A percentile compares a stretch with the other conserved stretches of the same genome.
These are phyloP conservation scores for Nemania serpens DNA, from an alignment of 2,329 filamentous ascomycete species.

Conservation along the genomic window DNA sequence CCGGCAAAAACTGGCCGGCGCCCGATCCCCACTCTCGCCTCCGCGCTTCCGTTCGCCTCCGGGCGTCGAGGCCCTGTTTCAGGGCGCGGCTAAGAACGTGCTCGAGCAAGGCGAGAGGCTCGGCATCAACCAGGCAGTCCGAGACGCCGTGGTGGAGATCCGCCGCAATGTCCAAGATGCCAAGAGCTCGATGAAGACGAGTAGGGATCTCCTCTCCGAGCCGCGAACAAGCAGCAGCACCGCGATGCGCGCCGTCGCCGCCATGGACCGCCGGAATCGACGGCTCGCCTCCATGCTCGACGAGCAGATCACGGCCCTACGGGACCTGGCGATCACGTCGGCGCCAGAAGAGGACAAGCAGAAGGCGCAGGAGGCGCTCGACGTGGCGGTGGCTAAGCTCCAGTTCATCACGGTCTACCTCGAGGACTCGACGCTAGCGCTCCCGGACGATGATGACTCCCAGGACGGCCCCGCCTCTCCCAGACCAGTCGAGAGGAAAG, in stretches of 20 bases:
- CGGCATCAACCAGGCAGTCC: slow-evolving; percentile 78
- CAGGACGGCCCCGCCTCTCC: slow-evolving; percentile 30
- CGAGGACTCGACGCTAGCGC: slow-evolving; percentile 60
- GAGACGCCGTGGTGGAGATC: slow-evolving; percentile 81
- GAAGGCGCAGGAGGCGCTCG: slow-evolving; percentile 58
- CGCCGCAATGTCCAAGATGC: slow-evolving; percentile 73
- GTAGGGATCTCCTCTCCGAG: slow-evolving; percentile 45
- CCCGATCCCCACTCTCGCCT: slow-evolving; percentile 54
- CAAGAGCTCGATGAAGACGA: slow-evolving; percentile 48
- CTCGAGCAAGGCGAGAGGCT: slow-evolving; percentile 75
- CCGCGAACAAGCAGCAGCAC: slow-evolving; percentile 33
- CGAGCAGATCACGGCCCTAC: slow-evolving; percentile 66
- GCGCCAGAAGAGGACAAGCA: slow-evolving; percentile 51
- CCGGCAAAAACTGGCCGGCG: slow-evolving; percentile 48
- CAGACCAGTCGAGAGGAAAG: slow-evolving; percentile 9
- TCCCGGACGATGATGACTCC: slow-evolving; percentile 47
- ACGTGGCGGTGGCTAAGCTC: slow-evolving; percentile 64
- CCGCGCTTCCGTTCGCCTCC: slow-evolving; percentile 57
- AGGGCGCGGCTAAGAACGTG: slow-evolving; percentile 76
- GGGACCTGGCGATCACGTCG: slow-evolving; percentile 57
- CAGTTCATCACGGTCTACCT: slow-evolving; percentile 68
- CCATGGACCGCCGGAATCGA: slow-evolving; percentile 68
- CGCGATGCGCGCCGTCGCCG: slow-evolving; percentile 48
- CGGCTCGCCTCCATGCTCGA: slow-evolving; percentile 71
- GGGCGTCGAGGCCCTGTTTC: slow-evolving; percentile 71